These are phyloP conservation scores for Acer campestre DNA, from an alignment of 345 rosid species.

Conservation along the genomic window DNA sequence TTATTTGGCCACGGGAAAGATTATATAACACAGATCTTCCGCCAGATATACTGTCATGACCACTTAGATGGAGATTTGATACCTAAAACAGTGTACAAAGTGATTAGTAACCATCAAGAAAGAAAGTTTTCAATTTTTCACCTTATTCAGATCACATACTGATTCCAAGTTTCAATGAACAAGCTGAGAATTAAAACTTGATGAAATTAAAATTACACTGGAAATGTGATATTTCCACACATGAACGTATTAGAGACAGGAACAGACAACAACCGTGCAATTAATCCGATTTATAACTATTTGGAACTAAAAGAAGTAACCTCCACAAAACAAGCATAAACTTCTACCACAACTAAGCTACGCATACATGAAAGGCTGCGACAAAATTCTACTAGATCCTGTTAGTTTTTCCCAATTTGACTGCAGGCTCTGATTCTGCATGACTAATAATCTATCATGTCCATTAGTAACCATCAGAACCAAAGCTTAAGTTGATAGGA, in stretches of 20 bases:
- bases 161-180: background rate
- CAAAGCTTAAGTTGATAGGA: too few species aligned
- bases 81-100: slow-evolving; percentile 41
- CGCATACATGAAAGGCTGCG: background rate
- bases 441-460: too few species aligned
- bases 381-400: background rate
- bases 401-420: background rate
- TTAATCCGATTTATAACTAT: background rate
- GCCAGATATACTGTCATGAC: slow-evolving; percentile 58
- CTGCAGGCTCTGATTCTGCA: background rate
- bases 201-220: background rate
- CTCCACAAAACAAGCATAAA: background rate
- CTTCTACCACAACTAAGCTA: background rate
- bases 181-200: background rate
- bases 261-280: background rate
- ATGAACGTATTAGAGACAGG: background rate
- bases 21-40: slow-evolving; percentile 65
- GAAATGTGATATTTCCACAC: background rate
- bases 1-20: slow-evolving; percentile 50
- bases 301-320: background rate
- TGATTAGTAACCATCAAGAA: slow-evolving; percentile 23
- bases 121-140: slow-evolving; percentile 15
- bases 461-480: too few species aligned
- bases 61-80: slow-evolving; percentile 62
- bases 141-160: background rate